phyloP scores from a whole-genome alignment of 805 yeast species.

The Teunomyces kruisii region DNA sequence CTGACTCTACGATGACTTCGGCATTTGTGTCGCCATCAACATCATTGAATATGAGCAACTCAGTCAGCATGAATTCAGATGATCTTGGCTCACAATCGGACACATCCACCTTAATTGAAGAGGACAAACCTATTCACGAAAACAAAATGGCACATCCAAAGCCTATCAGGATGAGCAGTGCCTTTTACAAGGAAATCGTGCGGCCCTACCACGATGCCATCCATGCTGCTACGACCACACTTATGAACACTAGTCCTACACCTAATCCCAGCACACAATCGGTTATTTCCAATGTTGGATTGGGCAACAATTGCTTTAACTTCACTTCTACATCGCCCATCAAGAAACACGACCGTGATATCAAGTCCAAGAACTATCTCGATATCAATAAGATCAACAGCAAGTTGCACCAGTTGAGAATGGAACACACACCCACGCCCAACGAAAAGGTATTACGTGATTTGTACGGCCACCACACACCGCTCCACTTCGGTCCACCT shows the following conservation, averaged over 20 bases:
- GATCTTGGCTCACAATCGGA: constrained; percentile 6
- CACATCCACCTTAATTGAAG: constrained; percentile 9
- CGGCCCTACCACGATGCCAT: constrained; percentile 6
- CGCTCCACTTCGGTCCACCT: not conserved
- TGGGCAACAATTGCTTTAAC: constrained; percentile 37
- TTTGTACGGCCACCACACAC: constrained; percentile 1
- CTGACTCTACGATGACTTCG: constrained; percentile 1
- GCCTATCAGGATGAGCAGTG: constrained; percentile 13
- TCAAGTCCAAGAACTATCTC: constrained; percentile 24
- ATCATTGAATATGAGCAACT: not conserved
- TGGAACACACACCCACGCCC: constrained; percentile 11
- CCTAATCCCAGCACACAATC: constrained; percentile 7
- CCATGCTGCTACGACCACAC: constrained; percentile 2
- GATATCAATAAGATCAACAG: constrained; percentile 28
- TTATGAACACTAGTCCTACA: constrained; percentile 2
- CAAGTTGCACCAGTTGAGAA: constrained; percentile 17
- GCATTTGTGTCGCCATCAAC: constrained; percentile 1
- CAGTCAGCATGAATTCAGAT: not conserved
- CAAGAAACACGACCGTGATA: constrained; percentile 12
- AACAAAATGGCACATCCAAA: constrained; percentile 13
- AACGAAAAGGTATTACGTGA: constrained; percentile 1
- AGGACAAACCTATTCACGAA: constrained; percentile 2
- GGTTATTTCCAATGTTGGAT: constrained; percentile 28
- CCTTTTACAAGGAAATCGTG: constrained; percentile 12
- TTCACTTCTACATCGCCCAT: constrained; percentile 30